phyloP scores from a whole-genome alignment of 495 filamentous ascomycete genomes.

The Clavariopsis aquatica region DNA sequence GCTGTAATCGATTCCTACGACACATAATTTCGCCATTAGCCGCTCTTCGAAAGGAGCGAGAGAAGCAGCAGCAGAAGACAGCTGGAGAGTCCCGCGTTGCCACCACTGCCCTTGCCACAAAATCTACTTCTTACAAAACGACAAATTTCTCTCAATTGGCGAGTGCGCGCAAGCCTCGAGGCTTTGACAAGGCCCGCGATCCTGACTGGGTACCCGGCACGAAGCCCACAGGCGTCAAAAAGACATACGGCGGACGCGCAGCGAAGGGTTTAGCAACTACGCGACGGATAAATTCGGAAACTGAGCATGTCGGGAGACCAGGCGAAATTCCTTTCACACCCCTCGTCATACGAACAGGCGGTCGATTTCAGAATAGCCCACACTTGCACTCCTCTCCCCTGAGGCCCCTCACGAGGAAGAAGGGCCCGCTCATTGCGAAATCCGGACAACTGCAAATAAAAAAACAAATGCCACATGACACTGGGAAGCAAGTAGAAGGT shows the following conservation, averaged over 20 bases:
- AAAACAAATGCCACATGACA: slow-evolving; percentile 27
- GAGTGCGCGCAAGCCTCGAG: slow-evolving; percentile 25
- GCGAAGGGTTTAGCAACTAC: slow-evolving; percentile 1
- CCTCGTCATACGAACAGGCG: slow-evolving; percentile 20
- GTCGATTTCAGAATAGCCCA: slow-evolving; percentile 20
- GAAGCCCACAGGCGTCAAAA: slow-evolving; percentile 7
- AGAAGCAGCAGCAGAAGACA: slow-evolving; percentile 2
- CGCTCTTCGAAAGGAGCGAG: slow-evolving; percentile 30
- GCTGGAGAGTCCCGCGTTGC: slow-evolving; percentile 7
- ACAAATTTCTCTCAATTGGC: slow-evolving; percentile 18
- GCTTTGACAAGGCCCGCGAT: slow-evolving; percentile 32
- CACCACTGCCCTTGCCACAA: not conserved
- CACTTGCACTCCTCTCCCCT: slow-evolving; percentile 28
- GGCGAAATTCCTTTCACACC: slow-evolving; percentile 35
- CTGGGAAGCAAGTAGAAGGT: slow-evolving; percentile 23
- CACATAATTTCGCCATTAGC: slow-evolving; percentile 32
- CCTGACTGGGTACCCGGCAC: slow-evolving; percentile 34
- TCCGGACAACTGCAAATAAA: slow-evolving; percentile 28
- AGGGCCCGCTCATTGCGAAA: slow-evolving; percentile 11
- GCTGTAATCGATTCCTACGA: slow-evolving; percentile 37
- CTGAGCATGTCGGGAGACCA: slow-evolving; percentile 6
- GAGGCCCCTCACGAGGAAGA: slow-evolving; percentile 2
- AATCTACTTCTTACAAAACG: slow-evolving; percentile 5
- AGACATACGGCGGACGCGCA: slow-evolving; percentile 27
- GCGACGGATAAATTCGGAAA: slow-evolving; percentile 1